Base-by-base conservation (phyloP, 2,329 filamentous ascomycete species). In the Hortaea werneckii region DNA sequence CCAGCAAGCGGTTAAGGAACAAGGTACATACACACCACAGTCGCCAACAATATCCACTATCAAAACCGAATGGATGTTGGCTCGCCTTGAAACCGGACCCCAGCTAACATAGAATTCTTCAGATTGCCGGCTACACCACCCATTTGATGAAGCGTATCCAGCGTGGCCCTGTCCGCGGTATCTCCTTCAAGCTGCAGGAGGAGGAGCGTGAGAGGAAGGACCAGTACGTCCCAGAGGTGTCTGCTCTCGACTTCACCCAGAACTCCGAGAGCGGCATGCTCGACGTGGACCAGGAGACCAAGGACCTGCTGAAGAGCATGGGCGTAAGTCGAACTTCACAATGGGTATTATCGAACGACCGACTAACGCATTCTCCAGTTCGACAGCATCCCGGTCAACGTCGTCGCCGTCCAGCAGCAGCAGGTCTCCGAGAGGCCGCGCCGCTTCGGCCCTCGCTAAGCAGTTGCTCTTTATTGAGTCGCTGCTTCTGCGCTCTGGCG, bases 101-200 rank as follows among this genome's bases (percentile, higher is more conserved):
- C 20, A 4, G 20, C 20, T 20, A 20, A 20, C 20, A 20, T 20
- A 20, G 2, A 20, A 37, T 37, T 12, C 12, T 37, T 10, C 46
- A 90, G 87, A 94, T 95, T 77, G 89, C 92, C 67, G 92, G 92
- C 66, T 96, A 95, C 83, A 95, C 90, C 65, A 96, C 92, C 60
- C 88, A 94, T 56, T 60, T 66, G 75, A 98, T 98, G 94, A 96
- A 96, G 84, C 92, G 92, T 75, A 98, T 98, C 65, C 92, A 96
- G 80, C 88, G 92, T 72, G 92, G 92, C 59, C 92, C 92, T 59
- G 92, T 98, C 74, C 94, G 92, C 66, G 92, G 92, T 79, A 98
- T 98, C 77, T 98, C 94, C 74, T 98, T 98, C 89, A 98, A 98
- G 83, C 87, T 98, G 53, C 92, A 98, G 78, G 92, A 98, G 79